Percentiles rank a stretch among this genome's conserved stretches.
Evolutionary conservation across 352 stramenopile genomes (phyloP).

Genomic region (Globisporangium emineosum): DNA sequence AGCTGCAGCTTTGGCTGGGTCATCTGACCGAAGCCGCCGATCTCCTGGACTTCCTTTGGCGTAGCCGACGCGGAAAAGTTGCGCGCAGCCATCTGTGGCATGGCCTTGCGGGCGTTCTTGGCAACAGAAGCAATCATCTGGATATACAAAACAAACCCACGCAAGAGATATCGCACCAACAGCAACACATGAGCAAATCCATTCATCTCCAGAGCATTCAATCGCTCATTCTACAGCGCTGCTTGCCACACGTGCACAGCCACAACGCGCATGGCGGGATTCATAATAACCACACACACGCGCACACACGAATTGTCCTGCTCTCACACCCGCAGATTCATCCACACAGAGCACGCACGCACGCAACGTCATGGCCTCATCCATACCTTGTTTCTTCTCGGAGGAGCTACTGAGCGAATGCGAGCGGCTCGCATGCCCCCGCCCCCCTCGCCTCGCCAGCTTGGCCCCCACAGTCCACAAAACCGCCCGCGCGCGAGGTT

Average conservation of each 20-base stretch:
- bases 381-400: slow-evolving; percentile 21
- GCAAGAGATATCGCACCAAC: background rate
- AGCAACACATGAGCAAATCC: background rate
- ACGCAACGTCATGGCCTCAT: too few relatives aligned
- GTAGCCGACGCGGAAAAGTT: slow-evolving; percentile 32
- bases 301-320: background rate
- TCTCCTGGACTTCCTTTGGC: slow-evolving; percentile 53
- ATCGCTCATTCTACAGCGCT: background rate
- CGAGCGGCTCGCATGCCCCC: background rate
- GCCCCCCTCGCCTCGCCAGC: background rate
- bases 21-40: slow-evolving; percentile 78
- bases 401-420: slow-evolving; percentile 23
- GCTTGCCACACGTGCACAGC: background rate
- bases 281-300: background rate
- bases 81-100: slow-evolving; percentile 31
- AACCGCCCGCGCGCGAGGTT: slow-evolving; percentile 11
- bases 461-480: slow-evolving; percentile 16
- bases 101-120: slow-evolving; percentile 59
- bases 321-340: background rate
- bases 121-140: slow-evolving; percentile 74
- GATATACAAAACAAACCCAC: background rate
- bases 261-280: background rate
- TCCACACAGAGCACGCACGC: background rate
- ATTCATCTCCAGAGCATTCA: background rate
- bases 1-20: slow-evolving; percentile 91